These are phyloP conservation scores for Sanghuangporus baumii DNA, from an alignment of 1,284 basidiomycete species.

Conservation along the genomic window DNA sequence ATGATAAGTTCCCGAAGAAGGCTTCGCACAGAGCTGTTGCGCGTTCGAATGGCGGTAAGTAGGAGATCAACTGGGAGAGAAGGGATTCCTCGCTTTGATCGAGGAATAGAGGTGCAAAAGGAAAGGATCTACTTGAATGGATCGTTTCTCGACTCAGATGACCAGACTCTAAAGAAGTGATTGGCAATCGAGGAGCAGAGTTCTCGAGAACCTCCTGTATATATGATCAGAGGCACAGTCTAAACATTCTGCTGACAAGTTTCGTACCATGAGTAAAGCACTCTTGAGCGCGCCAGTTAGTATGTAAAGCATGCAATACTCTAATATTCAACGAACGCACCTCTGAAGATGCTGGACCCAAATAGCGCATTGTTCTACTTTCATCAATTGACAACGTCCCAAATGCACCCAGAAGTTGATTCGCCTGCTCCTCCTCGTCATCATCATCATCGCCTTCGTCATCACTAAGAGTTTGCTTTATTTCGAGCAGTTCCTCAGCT, in stretches of 20 bases:
- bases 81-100: background rate
- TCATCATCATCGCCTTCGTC: background rate
- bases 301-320: background rate
- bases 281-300: background rate
- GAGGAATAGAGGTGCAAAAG: conserved; percentile 13
- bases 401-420: conserved; percentile 15
- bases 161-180: conserved; percentile 5
- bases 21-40: conserved; percentile 18
- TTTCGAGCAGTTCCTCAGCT: conserved; percentile 8
- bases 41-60: conserved; percentile 17
- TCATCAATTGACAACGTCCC: conserved; percentile 19
- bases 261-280: background rate
- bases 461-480: background rate
- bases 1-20: conserved; percentile 19
- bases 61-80: conserved; percentile 15
- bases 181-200: background rate
- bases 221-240: background rate
- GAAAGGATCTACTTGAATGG: conserved; percentile 2
- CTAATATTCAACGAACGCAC: background rate
- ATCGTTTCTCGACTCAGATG: conserved; percentile 7
- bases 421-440: conserved; percentile 4
- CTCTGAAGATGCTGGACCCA: conserved; percentile 8
- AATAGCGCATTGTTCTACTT: background rate
- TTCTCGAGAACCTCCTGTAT: background rate
- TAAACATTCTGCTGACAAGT: background rate